A percentile compares a stretch with the other conserved stretches of the same genome.
These are phyloP conservation scores for Chalciporus pseudorubinellus DNA, from an alignment of 768 basidiomycete genomes.

Conservation along the genomic window DNA sequence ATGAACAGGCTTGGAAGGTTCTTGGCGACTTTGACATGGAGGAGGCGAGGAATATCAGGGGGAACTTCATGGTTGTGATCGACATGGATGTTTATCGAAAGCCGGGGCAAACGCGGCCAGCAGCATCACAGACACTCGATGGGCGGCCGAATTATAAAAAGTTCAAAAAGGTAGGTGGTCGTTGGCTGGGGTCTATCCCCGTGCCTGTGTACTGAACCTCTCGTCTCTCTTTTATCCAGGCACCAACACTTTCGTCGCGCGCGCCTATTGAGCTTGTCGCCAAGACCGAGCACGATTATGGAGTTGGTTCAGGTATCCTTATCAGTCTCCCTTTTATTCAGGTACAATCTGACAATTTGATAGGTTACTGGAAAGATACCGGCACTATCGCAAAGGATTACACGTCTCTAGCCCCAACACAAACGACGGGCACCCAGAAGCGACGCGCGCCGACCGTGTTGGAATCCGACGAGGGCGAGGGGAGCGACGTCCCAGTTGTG, in stretches of 20 bases:
- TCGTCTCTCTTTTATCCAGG: constrained; percentile 19
- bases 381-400: constrained; percentile 18
- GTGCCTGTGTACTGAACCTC: constrained; percentile 6
- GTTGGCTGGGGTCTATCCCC: neutral
- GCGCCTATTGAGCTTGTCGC: constrained; percentile 51
- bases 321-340: neutral
- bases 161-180: constrained; percentile 61
- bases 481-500: constrained; percentile 10
- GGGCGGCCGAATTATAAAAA: constrained; percentile 71
- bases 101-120: constrained; percentile 13
- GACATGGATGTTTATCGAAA: constrained; percentile 57
- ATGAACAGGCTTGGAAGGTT: constrained; percentile 54
- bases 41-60: constrained; percentile 56
- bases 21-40: constrained; percentile 62
- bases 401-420: constrained; percentile 19
- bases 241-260: constrained; percentile 21
- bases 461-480: constrained; percentile 41
- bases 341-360: neutral
- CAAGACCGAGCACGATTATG: constrained; percentile 52
- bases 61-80: constrained; percentile 79
- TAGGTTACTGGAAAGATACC: constrained; percentile 60
- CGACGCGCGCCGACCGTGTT: constrained; percentile 32
- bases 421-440: constrained; percentile 17
- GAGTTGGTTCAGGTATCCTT: constrained; percentile 47
- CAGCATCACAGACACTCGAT: constrained; percentile 38